Conservation (phyloP, 2,329 filamentous ascomycete genomes). For the Cytospora mali region DNA sequence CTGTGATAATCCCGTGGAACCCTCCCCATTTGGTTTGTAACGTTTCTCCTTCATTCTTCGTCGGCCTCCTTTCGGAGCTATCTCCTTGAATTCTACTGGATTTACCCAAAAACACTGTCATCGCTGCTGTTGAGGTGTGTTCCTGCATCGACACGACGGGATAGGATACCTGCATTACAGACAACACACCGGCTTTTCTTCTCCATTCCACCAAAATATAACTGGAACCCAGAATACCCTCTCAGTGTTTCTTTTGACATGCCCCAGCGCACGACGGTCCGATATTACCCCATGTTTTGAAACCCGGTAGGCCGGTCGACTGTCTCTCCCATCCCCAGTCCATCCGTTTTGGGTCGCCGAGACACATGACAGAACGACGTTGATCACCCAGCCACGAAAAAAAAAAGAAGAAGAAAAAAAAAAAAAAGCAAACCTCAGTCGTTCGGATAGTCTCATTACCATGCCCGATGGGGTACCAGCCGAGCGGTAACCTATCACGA, state of each 20-base stretch:
- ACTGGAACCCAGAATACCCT: not conserved
- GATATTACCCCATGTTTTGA: not conserved
- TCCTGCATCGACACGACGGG: not conserved
- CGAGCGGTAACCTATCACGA: slow-evolving; percentile 15
- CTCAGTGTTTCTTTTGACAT: not conserved
- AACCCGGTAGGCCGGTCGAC: not conserved
- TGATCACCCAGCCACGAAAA: not conserved
- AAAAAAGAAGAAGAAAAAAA: no score
- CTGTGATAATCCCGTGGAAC: not conserved
- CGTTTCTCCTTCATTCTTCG: slow-evolving; percentile 3
- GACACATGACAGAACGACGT: not conserved
- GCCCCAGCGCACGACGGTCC: not conserved
- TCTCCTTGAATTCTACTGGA: not conserved
- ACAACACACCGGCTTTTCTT: not conserved
- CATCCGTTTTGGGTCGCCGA: not conserved
- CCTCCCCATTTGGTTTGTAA: slow-evolving; percentile 4
- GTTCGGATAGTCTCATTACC: not conserved
- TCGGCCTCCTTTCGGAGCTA: not conserved
- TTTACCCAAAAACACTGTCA: no score
- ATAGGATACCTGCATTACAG: slow-evolving; percentile 4
- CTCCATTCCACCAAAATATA: not conserved
- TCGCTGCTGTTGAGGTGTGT: not conserved
- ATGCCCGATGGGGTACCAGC: slow-evolving; percentile 7
- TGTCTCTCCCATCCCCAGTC: slow-evolving; percentile 1
- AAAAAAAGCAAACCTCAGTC: not conserved